Evolutionary conservation across 345 rosid species (phyloP), one percentile per base, ranked within the genome.

Genomic region (Rhodamnia rubescens): DNA sequence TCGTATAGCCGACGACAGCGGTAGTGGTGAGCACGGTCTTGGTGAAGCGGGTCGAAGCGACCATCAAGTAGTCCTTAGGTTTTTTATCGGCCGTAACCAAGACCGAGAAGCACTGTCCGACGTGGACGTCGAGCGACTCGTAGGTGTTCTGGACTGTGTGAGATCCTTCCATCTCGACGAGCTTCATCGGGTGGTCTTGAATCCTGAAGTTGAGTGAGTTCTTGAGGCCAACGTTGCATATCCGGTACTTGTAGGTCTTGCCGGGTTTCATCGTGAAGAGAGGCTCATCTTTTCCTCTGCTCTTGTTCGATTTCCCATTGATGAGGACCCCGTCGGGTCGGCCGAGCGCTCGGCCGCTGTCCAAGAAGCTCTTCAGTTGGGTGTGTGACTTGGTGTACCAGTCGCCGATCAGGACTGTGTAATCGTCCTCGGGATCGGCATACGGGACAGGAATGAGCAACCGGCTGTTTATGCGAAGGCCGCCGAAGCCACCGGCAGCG

Each of bases 151-250:
- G 90, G 81, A 89, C 86, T 16, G 81, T 81, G 59, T 89, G 90
- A 18, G 90, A 89, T 14, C 90, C 90, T 54, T 87, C 90, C 88
- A 87, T 87, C 85, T 89, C 90, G 16, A 87, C 87, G 8, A 89
- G 87, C 86, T 85, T 89, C 90, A 89, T 55, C 4, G 47, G 42
- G 78, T 89, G 90, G 74, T 83, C 85, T 42, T 89, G 90, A 85
- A 89, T 83, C 83, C 90, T 80, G 84, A 89, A 89, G 52, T 89
- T 89, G 84, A 89, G 87, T 0, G 89, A 74, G n/a, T 81, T 81
- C 89, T 89, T 89, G 74, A 87, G 47, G 69, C 89, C 89, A 1
- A 85, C 84, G 57, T 89, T 89, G 85, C 90, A 89, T 47, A 89
- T 57, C 29, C 90, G 40, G 55, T 87, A 89, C 86, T 87, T 89